Conservation (phyloP, 345 rosid genomes). For the Populus nigra region DNA sequence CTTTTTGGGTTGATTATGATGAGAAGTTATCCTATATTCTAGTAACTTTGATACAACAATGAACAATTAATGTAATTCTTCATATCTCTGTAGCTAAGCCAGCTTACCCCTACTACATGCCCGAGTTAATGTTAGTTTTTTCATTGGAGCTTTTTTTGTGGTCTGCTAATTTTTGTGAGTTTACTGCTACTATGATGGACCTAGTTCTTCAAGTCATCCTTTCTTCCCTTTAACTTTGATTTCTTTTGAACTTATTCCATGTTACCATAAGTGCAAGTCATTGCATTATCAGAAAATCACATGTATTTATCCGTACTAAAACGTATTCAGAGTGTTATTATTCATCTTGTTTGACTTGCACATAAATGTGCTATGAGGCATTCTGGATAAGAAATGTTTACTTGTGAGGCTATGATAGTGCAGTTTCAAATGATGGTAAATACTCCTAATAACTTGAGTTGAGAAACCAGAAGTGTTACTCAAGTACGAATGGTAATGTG, state of each 20-base stretch:
- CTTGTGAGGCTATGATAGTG: neutral
- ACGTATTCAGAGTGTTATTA: neutral
- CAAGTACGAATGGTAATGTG: neutral
- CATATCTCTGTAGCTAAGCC: neutral
- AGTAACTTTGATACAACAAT: neutral
- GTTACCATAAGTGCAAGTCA: neutral
- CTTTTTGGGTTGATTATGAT: neutral
- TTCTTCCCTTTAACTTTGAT: neutral
- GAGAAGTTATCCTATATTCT: neutral
- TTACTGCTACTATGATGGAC: neutral
- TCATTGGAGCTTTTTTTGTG: neutral
- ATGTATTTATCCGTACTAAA: neutral
- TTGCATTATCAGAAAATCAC: neutral
- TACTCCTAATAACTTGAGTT: neutral
- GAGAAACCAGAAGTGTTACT: neutral
- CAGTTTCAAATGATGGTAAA: neutral
- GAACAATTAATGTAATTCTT: neutral
- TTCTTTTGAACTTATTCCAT: neutral
- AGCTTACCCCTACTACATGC: neutral
- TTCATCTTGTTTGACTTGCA: neutral
- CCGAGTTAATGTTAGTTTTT: neutral
- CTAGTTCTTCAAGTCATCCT: neutral
- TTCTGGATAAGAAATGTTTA: neutral
- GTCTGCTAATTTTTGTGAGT: neutral
- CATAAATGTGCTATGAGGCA: neutral